Base-by-base conservation (phyloP, 2,329 filamentous ascomycete genomes). In the Microdochium nivale region DNA sequence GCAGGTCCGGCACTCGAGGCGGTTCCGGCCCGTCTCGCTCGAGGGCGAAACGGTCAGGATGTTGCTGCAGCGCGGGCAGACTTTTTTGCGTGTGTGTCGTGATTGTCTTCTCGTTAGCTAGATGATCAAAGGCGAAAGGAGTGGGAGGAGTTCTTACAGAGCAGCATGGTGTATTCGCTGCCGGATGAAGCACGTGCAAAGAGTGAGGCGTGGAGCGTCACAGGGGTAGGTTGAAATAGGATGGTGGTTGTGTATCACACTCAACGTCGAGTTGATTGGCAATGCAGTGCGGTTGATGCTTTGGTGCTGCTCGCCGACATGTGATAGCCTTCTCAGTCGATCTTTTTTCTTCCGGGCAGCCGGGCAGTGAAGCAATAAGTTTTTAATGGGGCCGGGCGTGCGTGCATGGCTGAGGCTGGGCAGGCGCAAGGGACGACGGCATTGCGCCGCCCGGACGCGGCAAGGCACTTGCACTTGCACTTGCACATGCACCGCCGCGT, bases 1-100 rank as follows among this genome's bases (percentile, higher is more conserved):
- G 62, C 94, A 99, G 53, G 90, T 95, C 53, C 90, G 88, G 74
- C 94, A 99, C 71, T 95, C 90, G 70, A 97, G 90, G 53, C 90
- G 86, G 75, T 96, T 96, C 62, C 71, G 73, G 53, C 77, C 75
- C 49, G 71, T 74, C 56, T 73, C 75, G 57, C 76, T 77, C 49
- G 60, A 61, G 19, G 74, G 66, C 54, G 83, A 83, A 62, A 92
- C 84, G 63, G 86, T 89, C 64, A 94, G 82, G 69, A 90, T 84
- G 74, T 92, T 94, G 69, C 84, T 84, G 77, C 88, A 94, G 66
- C 82, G 81, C 49, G 88, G 88, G 69, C 88, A 94, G 80, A 92
- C 87, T 87, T 60, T 32, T 51, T 25, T 30, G 27, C 27, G 27
- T 23, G 11, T 30, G 27, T 11, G 27, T 35, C 49, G 23, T 27